A percentile compares a stretch with the other conserved stretches of the same genome.
Evolutionary conservation across 2,329 filamentous ascomycete species (phyloP).

Genomic region (Alternaria tenuissima): DNA sequence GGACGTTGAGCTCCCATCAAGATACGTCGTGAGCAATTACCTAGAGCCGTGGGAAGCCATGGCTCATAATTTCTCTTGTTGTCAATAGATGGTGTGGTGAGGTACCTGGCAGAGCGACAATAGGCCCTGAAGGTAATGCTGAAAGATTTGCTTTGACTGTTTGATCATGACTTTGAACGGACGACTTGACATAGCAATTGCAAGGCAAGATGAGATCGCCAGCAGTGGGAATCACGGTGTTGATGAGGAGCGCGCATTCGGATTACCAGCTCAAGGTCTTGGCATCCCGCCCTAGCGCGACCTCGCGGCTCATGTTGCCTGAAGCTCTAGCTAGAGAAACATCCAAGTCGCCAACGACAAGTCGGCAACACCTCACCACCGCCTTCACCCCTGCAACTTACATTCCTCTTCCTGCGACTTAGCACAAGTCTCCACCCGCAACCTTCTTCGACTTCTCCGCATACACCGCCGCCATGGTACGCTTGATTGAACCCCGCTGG

Average conservation of each 20-base stretch:
- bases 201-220: accelerated
- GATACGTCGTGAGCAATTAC: too few relatives aligned
- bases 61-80: too few relatives aligned
- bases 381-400: background rate
- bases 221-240: background rate
- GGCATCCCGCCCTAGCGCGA: constrained; percentile 27
- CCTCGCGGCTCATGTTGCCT: constrained; percentile 39
- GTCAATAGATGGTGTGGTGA: too few relatives aligned
- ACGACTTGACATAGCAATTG: accelerated
- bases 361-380: constrained; percentile 8
- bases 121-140: too few relatives aligned
- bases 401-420: background rate
- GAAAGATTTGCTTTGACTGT: too few relatives aligned
- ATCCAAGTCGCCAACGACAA: constrained; percentile 26
- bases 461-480: constrained; percentile 44
- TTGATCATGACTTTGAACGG: too few relatives aligned
- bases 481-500: constrained; percentile 32
- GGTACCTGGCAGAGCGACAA: too few relatives aligned
- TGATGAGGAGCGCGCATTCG: background rate
- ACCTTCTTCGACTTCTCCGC: background rate
- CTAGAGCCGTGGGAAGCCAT: too few relatives aligned
- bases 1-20: too few relatives aligned
- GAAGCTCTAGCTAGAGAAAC: constrained; percentile 36
- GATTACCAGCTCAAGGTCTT: constrained; percentile 21
- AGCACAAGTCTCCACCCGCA: background rate